Base-by-base conservation (phyloP, 352 stramenopile genomes). In the Phytophthora brassicae region DNA sequence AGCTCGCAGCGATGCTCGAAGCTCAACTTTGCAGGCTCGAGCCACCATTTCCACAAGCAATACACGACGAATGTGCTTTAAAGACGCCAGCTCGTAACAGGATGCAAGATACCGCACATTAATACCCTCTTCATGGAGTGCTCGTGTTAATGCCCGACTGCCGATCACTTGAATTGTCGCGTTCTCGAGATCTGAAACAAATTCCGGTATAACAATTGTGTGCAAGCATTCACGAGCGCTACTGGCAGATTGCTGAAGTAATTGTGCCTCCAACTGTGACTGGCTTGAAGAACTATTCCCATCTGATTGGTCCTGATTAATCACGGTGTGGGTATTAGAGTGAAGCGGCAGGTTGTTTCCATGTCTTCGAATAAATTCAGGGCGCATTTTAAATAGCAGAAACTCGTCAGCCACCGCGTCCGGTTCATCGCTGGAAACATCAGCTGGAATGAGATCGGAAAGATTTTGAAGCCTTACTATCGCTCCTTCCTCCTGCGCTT, bases 11-110 rank as follows among this genome's bases (percentile, higher is more conserved):
- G 72, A 72, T 2, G 43, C 61, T 19, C 66, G 63, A 0, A 89
- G 45, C n/a, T 86, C 74, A 11, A 72, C 53, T 56, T 92, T 90
- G 64, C 74, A 80, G 0, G 75, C 74, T 16, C 83, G 72, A 22
- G 77, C 81, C 12, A 92, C 33, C 74, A 90, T 89, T 36, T 90
- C 81, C 0, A 61, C 64, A 6, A 89, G 47, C 22, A 92, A 72
- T 2, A 77, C 42, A 16, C 68, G 68, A 22, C 71, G 77, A 23
- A 74, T 56, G 50, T 90, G 73, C n/a, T 77, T 73, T 3, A 69
- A 22, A 6, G 57, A 81, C 9, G 75, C 66, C 8, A 78, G 28
- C 9, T 85, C 72, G 50, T 74, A 92, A 53, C 82, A 87, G 11
- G 66, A 69, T 2, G 81, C 79, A 7, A 92, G 54, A 17, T 85